A percentile compares a stretch with the other conserved stretches of the same genome.
phyloP scores from a whole-genome alignment of 495 filamentous ascomycete species.

The Hypoxylon trugodes region DNA sequence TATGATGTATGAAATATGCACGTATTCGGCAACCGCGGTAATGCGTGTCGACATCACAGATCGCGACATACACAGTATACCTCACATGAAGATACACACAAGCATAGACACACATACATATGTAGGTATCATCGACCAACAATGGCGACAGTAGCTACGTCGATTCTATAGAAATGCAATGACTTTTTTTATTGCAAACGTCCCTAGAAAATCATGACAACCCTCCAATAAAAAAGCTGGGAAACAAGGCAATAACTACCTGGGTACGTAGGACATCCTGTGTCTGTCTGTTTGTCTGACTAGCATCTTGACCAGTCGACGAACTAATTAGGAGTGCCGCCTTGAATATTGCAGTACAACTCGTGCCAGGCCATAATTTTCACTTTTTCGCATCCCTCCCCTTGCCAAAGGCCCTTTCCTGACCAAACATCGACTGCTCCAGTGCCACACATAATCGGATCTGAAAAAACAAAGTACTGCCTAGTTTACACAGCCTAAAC shows the following conservation, averaged over 20 bases:
- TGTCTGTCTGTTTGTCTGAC: no score
- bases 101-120: background rate
- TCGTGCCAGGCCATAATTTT: constrained; percentile 33
- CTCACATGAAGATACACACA: background rate
- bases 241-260: constrained; percentile 16
- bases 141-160: background rate
- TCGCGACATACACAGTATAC: background rate
- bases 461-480: constrained; percentile 28
- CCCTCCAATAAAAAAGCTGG: constrained; percentile 27
- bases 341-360: no score
- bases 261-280: constrained; percentile 23
- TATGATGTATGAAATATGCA: background rate
- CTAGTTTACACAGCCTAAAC: constrained; percentile 45
- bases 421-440: constrained; percentile 26
- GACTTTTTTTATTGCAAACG: constrained; percentile 43
- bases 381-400: constrained; percentile 3
- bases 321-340: constrained; percentile 38
- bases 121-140: background rate
- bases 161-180: constrained; percentile 22
- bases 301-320: constrained; percentile 25
- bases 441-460: constrained; percentile 21
- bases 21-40: background rate
- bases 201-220: constrained; percentile 32
- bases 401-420: constrained; percentile 1
- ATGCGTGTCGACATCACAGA: background rate